Conservation (phyloP, 1,284 basidiomycete genomes). For the Puccinia novopanici region DNA sequence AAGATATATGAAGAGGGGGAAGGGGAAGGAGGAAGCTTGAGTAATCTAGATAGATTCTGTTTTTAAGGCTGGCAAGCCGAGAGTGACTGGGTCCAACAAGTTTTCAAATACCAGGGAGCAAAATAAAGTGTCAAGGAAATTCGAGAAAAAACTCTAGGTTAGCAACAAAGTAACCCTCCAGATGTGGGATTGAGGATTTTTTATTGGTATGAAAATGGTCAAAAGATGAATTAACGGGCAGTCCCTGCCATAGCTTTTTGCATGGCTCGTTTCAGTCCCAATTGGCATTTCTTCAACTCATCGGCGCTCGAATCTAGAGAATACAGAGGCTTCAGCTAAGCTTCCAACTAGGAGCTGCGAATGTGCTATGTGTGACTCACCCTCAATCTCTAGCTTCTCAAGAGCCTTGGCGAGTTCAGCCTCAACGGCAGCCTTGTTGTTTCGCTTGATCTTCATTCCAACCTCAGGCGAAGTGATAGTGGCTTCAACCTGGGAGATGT, state of each 20-base stretch:
- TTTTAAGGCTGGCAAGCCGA: neutral
- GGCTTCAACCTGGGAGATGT: slow-evolving; percentile 89
- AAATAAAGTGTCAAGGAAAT: neutral
- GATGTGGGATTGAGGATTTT: neutral
- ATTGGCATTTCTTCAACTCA: slow-evolving; percentile 88
- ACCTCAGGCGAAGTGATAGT: slow-evolving; percentile 92
- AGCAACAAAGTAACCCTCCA: neutral
- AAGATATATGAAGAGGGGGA: neutral
- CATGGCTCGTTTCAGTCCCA: slow-evolving; percentile 87
- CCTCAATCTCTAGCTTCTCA: slow-evolving; percentile 91
- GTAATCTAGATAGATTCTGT: neutral
- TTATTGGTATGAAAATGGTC: neutral
- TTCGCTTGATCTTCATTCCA: slow-evolving; percentile 94
- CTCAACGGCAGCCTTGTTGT: slow-evolving; percentile 87
- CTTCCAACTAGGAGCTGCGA: neutral
- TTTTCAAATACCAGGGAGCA: slow-evolving; percentile 9
- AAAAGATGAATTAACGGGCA: slow-evolving; percentile 18
- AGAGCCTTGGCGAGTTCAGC: slow-evolving; percentile 91
- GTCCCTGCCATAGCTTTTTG: slow-evolving; percentile 74
- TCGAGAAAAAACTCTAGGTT: slow-evolving; percentile 1
- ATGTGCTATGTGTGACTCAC: neutral
- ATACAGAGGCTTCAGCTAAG: neutral
- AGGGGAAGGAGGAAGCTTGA: neutral
- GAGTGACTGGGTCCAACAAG: neutral
- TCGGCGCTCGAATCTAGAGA: slow-evolving; percentile 73